These are phyloP conservation scores for Cucurbita ficifolia DNA, from an alignment of 306 rosid genomes.

Conservation along the genomic window DNA sequence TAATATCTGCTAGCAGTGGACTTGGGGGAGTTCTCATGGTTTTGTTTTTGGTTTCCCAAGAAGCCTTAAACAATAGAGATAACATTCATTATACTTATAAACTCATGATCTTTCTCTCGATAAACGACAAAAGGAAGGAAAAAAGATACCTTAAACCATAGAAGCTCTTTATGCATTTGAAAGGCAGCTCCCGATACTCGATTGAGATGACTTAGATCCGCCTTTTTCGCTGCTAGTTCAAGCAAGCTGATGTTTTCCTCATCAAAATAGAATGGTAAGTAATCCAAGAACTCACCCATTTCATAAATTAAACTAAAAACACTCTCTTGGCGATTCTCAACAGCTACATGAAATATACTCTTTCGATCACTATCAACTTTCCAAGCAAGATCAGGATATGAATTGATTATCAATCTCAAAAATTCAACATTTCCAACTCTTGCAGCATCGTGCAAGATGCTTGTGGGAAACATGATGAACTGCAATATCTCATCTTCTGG, in stretches of 20 bases:
- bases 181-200: slow-evolving; percentile 15
- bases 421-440: slow-evolving; percentile 17
- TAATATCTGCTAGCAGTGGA: too few species aligned
- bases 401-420: not conserved
- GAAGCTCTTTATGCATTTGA: slow-evolving; percentile 16
- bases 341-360: slow-evolving; percentile 10
- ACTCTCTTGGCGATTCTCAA: slow-evolving; percentile 2
- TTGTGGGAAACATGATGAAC: not conserved
- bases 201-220: slow-evolving; percentile 1
- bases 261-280: not conserved
- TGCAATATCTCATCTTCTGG: not conserved
- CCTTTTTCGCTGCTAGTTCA: slow-evolving; percentile 4
- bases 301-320: slow-evolving; percentile 12
- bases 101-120: too few species aligned
- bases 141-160: slow-evolving; percentile 17
- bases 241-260: not conserved
- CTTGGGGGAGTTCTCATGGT: too few species aligned
- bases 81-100: too few species aligned
- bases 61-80: too few species aligned
- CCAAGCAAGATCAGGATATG: slow-evolving; percentile 11
- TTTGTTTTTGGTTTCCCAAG: too few species aligned
- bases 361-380: not conserved
- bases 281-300: not conserved
- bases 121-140: too few species aligned
- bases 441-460: slow-evolving; percentile 9